A percentile compares a stretch with the other conserved stretches of the same genome.
Conservation (phyloP, 805 yeast genomes). For the Pichia nanzhaoensis region DNA sequence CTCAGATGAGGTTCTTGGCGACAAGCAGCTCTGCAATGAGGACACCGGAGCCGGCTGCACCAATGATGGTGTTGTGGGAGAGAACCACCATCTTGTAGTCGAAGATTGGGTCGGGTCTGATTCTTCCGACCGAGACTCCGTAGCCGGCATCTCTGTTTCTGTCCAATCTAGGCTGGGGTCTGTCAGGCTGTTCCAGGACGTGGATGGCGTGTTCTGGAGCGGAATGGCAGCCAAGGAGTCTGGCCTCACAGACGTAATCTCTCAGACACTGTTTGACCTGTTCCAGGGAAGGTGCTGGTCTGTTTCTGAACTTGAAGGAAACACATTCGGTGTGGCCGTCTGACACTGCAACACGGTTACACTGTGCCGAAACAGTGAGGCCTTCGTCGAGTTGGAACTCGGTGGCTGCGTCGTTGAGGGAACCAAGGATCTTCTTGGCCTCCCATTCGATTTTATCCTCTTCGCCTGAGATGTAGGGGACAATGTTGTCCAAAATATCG, state of each 20-base stretch:
- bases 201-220: slow-evolving; percentile 93
- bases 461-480: slow-evolving; percentile 93
- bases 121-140: slow-evolving; percentile 91
- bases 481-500: slow-evolving; percentile 88
- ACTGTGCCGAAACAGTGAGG: slow-evolving; percentile 86
- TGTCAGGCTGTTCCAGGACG: slow-evolving; percentile 80
- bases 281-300: slow-evolving; percentile 81
- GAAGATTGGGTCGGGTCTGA: slow-evolving; percentile 87
- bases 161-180: slow-evolving; percentile 98
- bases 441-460: slow-evolving; percentile 99
- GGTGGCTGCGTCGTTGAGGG: slow-evolving; percentile 42
- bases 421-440: slow-evolving; percentile 88
- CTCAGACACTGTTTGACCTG: slow-evolving; percentile 63
- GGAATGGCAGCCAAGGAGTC: slow-evolving; percentile 71
- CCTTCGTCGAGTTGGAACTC: slow-evolving; percentile 60
- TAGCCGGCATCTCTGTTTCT: slow-evolving; percentile 91
- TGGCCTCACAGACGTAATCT: slow-evolving; percentile 80
- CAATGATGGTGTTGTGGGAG: slow-evolving; percentile 94
- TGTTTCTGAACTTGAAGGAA: slow-evolving; percentile 70
- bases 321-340: slow-evolving; percentile 98
- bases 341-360: slow-evolving; percentile 93
- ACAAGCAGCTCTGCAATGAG: slow-evolving; percentile 86
- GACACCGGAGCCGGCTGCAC: slow-evolving; percentile 98
- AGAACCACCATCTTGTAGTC: slow-evolving; percentile 96
- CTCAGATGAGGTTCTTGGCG: slow-evolving; percentile 69